Base-by-base conservation (phyloP, 148 eudicot genomes). In the Amaranthus palmeri region DNA sequence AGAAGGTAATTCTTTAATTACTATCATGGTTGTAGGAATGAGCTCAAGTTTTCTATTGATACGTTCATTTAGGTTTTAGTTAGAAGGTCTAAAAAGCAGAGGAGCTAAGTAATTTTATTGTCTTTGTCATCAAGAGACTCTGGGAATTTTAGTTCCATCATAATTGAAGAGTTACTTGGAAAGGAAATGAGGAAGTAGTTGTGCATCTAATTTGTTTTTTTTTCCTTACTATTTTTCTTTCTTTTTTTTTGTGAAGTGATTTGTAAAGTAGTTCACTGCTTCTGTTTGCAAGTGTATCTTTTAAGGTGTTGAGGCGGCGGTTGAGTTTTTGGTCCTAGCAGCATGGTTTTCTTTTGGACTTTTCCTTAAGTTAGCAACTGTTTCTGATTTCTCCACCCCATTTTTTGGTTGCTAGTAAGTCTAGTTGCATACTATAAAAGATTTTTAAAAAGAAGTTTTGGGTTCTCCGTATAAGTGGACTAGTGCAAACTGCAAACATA, bases 1-100 rank as follows among this genome's bases (percentile, higher is more conserved):
- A 96, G 61, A 92, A 88, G 99, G 99, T 96, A 88, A 50, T 51
- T 36, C 47, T 61, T 66, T 46, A 54, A 18, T 13, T 36, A 10
- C 55, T 69, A 7, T 46, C 25, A 51, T 76, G n/a, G 25, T 57
- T 53, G 8, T 36, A 41, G 0, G 69, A 8, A 40, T 48, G 48
- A 47, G 9, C 44, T 72, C 4, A 6, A 49, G 54, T 5, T 56
- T 51, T 57, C 11, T n/a, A 15, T 45, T 3, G 18, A 14, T 65
- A 47, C 10, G 15, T 65, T 50, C 4, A 47, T 65, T 40, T 17
- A 12, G 12, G 61, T 1, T 13, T 69, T 3, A 54, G 45, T 64
- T 59, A 36, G 44, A 49, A 42, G 47, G 12, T 65, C 47, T 46
- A 25, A 25, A 18, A 1, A 14, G 70, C 67, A 11, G 4, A 18